Percentiles rank a stretch among this genome's conserved stretches.
Conservation (phyloP, 2,329 filamentous ascomycete genomes). For the Raffaelea ambrosiae region DNA sequence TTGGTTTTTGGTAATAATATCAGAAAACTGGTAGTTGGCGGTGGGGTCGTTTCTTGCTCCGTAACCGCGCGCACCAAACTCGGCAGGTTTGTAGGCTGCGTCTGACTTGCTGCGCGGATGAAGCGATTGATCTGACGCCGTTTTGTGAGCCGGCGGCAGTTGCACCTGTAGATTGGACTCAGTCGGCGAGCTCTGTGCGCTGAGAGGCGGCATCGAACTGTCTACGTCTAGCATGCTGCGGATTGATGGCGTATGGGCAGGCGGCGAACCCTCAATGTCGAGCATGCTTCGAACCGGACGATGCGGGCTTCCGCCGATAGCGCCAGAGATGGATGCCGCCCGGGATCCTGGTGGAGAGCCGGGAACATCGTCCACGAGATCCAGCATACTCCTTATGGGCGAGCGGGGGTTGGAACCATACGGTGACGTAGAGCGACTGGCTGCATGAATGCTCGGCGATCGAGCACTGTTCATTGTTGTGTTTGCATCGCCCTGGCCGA, state of each 20-base stretch:
- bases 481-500: constrained; percentile 38
- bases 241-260: constrained; percentile 25
- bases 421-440: constrained; percentile 41
- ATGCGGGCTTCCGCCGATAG: constrained; percentile 10
- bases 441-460: constrained; percentile 20
- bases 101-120: constrained; percentile 50
- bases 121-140: constrained; percentile 8
- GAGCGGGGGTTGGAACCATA: constrained; percentile 48
- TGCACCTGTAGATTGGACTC: constrained; percentile 27
- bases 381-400: constrained; percentile 57
- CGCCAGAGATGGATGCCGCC: constrained; percentile 21
- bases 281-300: constrained; percentile 58
- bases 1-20: constrained; percentile 44
- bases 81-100: constrained; percentile 36
- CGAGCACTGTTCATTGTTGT: no score
- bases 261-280: constrained; percentile 40
- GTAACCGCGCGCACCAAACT: constrained; percentile 33
- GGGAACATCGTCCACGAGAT: constrained; percentile 40
- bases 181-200: constrained; percentile 38
- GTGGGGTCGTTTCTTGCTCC: constrained; percentile 31
- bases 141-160: constrained; percentile 2
- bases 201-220: constrained; percentile 26
- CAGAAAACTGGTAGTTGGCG: constrained; percentile 52
- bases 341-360: constrained; percentile 12
- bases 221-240: constrained; percentile 47